Conservation (phyloP, 805 yeast genomes). For the Metschnikowia lunata region DNA sequence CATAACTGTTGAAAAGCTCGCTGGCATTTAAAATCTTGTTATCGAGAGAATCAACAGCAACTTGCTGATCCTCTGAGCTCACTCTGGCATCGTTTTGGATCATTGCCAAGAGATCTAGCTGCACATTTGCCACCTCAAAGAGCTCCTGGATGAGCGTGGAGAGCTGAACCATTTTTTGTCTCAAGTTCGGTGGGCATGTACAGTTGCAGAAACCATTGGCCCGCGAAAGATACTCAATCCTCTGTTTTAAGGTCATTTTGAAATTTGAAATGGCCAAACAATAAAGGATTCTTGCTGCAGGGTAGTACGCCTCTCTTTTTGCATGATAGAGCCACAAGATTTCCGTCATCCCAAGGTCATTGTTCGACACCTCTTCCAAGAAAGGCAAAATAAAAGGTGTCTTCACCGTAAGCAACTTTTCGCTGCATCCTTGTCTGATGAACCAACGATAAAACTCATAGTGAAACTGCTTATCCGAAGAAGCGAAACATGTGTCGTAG, state of each 20-base stretch:
- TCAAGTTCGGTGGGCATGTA: conserved; percentile 66
- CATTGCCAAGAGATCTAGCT: conserved; percentile 55
- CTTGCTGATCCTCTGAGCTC: conserved; percentile 44
- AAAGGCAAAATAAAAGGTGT: conserved; percentile 79
- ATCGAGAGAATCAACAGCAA: conserved; percentile 53
- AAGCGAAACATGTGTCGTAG: conserved; percentile 68
- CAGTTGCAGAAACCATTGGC: conserved; percentile 93
- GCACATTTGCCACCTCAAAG: conserved; percentile 82
- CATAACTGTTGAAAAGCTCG: conserved; percentile 78
- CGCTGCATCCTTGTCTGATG: conserved; percentile 70
- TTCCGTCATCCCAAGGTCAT: conserved; percentile 70
- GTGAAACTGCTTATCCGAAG: conserved; percentile 82
- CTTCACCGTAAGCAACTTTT: conserved; percentile 70
- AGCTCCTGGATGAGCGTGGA: conserved; percentile 69
- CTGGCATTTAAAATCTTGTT: conserved; percentile 64
- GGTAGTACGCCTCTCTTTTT: conserved; percentile 68
- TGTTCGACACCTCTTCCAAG: conserved; percentile 60
- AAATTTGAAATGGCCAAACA: conserved; percentile 72
- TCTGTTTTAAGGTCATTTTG: conserved; percentile 58
- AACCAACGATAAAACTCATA: conserved; percentile 92
- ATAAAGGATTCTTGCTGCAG: conserved; percentile 77
- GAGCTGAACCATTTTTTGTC: conserved; percentile 72
- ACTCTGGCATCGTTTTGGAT: conserved; percentile 52
- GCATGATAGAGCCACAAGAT: conserved; percentile 87
- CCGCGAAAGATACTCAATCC: conserved; percentile 85